These are phyloP conservation scores for Parsonsia alboflavescens DNA, from an alignment of 257 asterid species.

Conservation along the genomic window DNA sequence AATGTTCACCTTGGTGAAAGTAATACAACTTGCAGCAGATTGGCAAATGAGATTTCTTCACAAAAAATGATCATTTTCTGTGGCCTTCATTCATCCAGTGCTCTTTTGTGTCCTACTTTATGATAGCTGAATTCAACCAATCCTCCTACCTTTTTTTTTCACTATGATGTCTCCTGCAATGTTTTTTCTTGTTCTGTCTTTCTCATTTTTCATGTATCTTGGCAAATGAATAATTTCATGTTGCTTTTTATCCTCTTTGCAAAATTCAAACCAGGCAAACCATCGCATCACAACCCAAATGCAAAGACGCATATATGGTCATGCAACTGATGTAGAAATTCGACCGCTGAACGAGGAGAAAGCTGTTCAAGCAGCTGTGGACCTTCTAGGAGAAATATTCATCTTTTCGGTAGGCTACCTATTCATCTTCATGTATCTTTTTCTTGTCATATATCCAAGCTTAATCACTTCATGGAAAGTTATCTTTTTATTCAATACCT, in stretches of 20 bases:
- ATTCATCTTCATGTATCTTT: not conserved
- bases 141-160: not conserved
- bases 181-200: not conserved
- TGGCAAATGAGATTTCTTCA: not conserved
- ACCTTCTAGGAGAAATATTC: conserved; percentile 83
- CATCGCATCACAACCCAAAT: conserved; percentile 84
- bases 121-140: not conserved
- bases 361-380: conserved; percentile 93
- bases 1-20: not conserved
- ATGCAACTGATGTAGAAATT: conserved; percentile 90
- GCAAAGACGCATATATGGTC: conserved; percentile 90
- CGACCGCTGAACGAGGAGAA: conserved; percentile 93
- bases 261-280: conserved; percentile 52
- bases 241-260: conserved; percentile 8
- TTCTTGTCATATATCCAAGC: not conserved
- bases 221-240: conserved; percentile 3
- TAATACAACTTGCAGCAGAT: not conserved
- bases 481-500: not conserved
- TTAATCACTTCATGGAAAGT: not conserved
- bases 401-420: conserved; percentile 62
- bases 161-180: not conserved
- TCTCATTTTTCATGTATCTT: conserved; percentile 1
- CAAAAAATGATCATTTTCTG: not conserved
- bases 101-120: not conserved
- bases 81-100: not conserved